phyloP scores from a whole-genome alignment of 805 yeast genomes.

The Saccharomycopsis microspora region DNA sequence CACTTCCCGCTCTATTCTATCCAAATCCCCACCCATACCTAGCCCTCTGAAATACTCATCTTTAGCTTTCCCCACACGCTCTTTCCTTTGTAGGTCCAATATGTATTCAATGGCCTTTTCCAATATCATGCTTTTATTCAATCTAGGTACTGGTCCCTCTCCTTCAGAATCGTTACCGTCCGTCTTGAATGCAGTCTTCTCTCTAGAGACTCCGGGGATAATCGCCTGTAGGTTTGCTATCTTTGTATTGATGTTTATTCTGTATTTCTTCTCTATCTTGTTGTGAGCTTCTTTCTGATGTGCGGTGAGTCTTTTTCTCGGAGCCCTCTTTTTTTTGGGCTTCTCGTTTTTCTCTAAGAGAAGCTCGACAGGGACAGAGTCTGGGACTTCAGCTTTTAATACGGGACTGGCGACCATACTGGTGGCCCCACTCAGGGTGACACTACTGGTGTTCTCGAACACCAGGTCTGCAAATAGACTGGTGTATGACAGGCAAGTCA shows the following conservation, averaged over 20 bases:
- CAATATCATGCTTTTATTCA: constrained; percentile 56
- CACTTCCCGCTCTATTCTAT: too few relatives aligned
- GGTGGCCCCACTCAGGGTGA: too few relatives aligned
- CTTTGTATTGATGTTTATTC: constrained; percentile 62
- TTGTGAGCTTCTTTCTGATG: constrained; percentile 64
- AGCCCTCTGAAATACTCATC: not conserved
- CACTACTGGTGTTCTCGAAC: too few relatives aligned
- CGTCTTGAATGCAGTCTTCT: constrained; percentile 51
- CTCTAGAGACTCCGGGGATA: constrained; percentile 57
- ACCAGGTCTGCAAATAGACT: too few relatives aligned
- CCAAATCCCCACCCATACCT: too few relatives aligned
- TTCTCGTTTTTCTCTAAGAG: constrained; percentile 1
- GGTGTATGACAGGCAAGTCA: too few relatives aligned
- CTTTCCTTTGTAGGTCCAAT: constrained; percentile 38
- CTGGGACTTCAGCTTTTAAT: too few relatives aligned
- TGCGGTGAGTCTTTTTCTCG: constrained; percentile 42
- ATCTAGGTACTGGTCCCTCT: constrained; percentile 22
- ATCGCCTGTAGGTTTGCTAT: constrained; percentile 56
- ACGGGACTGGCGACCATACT: too few relatives aligned
- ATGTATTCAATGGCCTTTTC: constrained; percentile 61
- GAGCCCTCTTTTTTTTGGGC: constrained; percentile 32
- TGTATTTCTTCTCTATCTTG: constrained; percentile 58
- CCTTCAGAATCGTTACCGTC: constrained; percentile 15
- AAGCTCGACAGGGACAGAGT: too few relatives aligned
- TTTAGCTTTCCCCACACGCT: constrained; percentile 16